Evolutionary conservation across 306 rosid species (phyloP), one percentile per base, ranked within the genome.

Genomic region (Abrus pulchellus): DNA sequence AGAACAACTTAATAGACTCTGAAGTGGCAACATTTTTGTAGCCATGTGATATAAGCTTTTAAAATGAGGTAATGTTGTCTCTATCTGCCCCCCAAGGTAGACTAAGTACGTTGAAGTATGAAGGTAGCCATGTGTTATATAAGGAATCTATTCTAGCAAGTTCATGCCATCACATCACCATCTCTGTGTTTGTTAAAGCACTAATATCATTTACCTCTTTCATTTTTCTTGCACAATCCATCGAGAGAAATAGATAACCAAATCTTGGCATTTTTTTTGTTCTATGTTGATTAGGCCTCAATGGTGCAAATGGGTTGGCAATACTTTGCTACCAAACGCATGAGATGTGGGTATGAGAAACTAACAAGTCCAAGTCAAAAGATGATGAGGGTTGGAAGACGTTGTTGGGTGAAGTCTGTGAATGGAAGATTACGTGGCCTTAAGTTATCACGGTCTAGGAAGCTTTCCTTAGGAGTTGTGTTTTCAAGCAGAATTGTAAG

Each of bases 361-460:
- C 85, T 92, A 36, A 77, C 77, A 55, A 62, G 78, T 80, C 50
- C 61, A 1, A 84, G 52, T 83, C 78, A 85, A 36, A 88, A 83
- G 85, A 20, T 68, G 57, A 47, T 49, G 20, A 88, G 84, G 76
- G 81, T 80, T 4, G 84, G 87, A 83, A 85, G 85, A 78, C 55
- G 77, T 5, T 83, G 81, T 36, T 89, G 91, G 94, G 87, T 85
- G 76, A 90, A 90, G 86, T 83, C 73, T 64, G 33, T 88, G 83
- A 90, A 83, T 78, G 92, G 93, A 14, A 49, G 88, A 80, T 69
- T 78, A 5, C 83, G 83, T 68, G 92, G 97, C 20, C 40, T 92
- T 41, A 57, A 89, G 72, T 56, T 92, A 28, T 85, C 91, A 7
- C 63, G 88, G 27, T 68, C 79, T 7, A 86, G 80, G 86, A 90